Percentiles rank a stretch among this genome's conserved stretches.
Conservation (phyloP, 2,329 filamentous ascomycete genomes). For the Botrytis porri region DNA sequence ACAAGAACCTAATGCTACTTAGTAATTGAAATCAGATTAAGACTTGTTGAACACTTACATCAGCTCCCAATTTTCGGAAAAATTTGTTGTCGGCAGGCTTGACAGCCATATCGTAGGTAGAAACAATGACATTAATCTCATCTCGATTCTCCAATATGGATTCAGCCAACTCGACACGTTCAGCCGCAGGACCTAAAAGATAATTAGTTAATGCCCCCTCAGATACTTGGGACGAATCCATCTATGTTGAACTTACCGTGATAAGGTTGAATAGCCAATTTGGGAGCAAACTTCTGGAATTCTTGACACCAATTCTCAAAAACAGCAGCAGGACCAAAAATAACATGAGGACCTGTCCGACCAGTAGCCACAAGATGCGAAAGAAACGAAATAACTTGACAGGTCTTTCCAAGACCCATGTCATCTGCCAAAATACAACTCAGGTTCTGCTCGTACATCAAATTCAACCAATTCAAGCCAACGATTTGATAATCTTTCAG, state of each 20-base stretch:
- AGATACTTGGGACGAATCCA: not conserved
- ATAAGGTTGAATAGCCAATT: conserved; percentile 69
- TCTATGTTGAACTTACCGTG: conserved; percentile 41
- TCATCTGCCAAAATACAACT: conserved; percentile 95
- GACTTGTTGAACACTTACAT: conserved; percentile 39
- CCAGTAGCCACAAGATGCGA: conserved; percentile 73
- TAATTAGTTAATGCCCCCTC: conserved; percentile 13
- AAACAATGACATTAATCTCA: conserved; percentile 68
- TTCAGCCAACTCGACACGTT: conserved; percentile 65
- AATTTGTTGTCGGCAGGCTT: conserved; percentile 61
- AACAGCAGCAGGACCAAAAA: conserved; percentile 90
- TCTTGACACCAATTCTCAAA: conserved; percentile 95
- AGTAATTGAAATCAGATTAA: conserved; percentile 14
- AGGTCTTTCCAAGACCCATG: conserved; percentile 96
- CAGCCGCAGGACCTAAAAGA: conserved; percentile 57
- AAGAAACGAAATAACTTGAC: conserved; percentile 90
- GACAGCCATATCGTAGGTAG: conserved; percentile 65
- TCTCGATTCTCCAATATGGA: conserved; percentile 61
- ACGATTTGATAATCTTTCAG: conserved; percentile 95
- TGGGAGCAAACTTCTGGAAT: conserved; percentile 81
- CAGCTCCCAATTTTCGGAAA: conserved; percentile 54
- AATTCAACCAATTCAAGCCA: conserved; percentile 88
- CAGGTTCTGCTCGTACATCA: conserved; percentile 75
- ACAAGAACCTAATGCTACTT: conserved; percentile 46
- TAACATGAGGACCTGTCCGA: conserved; percentile 69